A percentile compares a stretch with the other conserved stretches of the same genome.
Evolutionary conservation across 345 rosid genomes (phyloP).

Genomic region (Nephelium lappaceum): DNA sequence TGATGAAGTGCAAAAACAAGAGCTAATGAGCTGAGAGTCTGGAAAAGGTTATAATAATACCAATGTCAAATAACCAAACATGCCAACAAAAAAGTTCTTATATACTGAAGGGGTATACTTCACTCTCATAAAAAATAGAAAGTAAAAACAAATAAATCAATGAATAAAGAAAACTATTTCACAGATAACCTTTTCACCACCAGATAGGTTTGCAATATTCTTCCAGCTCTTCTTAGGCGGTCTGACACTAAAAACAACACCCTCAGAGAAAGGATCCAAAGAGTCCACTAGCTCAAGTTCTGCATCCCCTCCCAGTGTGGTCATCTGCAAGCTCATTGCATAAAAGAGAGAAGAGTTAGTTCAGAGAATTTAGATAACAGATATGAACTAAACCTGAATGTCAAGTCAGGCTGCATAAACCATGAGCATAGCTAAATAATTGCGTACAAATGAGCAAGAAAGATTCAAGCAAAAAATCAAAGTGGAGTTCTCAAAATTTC

Average conservation of each 20-base stretch:
- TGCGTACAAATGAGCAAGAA: neutral
- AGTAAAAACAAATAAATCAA: neutral
- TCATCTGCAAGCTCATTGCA: slow-evolving; percentile 58
- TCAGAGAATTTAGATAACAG: neutral
- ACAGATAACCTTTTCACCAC: slow-evolving; percentile 87
- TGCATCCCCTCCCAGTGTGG: slow-evolving; percentile 98
- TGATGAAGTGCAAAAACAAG: slow-evolving; percentile 98
- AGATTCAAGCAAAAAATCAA: neutral
- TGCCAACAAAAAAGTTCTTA: neutral
- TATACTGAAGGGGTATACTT: neutral
- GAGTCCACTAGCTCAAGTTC: slow-evolving; percentile 98
- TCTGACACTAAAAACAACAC: slow-evolving; percentile 96
- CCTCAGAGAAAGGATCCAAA: slow-evolving; percentile 97
- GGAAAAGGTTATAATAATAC: slow-evolving; percentile 20
- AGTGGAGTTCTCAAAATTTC: neutral
- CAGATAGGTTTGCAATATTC: slow-evolving; percentile 91
- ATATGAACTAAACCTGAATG: neutral
- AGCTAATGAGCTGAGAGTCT: slow-evolving; percentile 98
- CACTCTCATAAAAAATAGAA: no score
- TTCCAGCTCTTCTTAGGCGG: slow-evolving; percentile 99
- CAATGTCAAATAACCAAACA: neutral
- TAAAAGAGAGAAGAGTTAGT: neutral
- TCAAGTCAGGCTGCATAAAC: neutral
- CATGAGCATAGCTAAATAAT: neutral
- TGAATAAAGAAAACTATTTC: neutral